Base-by-base conservation (phyloP, 2,329 filamentous ascomycete species). In the Fusarium musae region DNA sequence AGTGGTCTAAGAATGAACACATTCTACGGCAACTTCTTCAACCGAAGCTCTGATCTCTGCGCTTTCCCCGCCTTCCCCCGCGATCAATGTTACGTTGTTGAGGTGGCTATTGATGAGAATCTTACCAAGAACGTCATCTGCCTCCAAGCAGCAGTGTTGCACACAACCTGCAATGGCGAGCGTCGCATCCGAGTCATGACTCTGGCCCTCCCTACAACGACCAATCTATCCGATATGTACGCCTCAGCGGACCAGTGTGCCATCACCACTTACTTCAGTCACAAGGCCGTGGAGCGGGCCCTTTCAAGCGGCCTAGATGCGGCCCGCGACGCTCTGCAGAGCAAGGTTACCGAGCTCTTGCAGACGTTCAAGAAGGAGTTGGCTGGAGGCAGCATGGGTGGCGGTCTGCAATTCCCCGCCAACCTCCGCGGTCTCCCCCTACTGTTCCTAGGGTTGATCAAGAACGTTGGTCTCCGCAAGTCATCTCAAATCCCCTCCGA, bases 1-100 rank as follows among this genome's bases (percentile, higher is more conserved):
- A 98, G 95, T 30, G 96, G 96, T 59, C 85, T 99, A 66, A 91
- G 96, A 60, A 98, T 98, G 93, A 97, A 92, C 85, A 95, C 96
- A 4, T 99, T 99, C 84, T 99, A 98, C 83, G 96, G 96, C 76
- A 99, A 99, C 85, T 99, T 99, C 84, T 99, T 99, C 88, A 99
- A 98, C 86, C 90, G 96, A 77, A 97, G 94, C 81, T 98, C 95
- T 21, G 96, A 99, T 84, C 90, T 99, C 37, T 98, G 96, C 82
- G 96, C 96, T 17, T 99, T 99, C 88, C 96, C 96, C 4, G 95
- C 96, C 1, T 98, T 99, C 87, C 96, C 96, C 37, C 92, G 96
- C 80, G 96, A 99, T 79, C 96, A 99, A 82, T 95, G 93, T 72
- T 98, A 98, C 80, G 96, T 98, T 47, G 96, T 99, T 26, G 96